Percentiles rank a stretch among this genome's conserved stretches.
Conservation (phyloP, 1,284 basidiomycete species). For the Sanghuangporus baumii region DNA sequence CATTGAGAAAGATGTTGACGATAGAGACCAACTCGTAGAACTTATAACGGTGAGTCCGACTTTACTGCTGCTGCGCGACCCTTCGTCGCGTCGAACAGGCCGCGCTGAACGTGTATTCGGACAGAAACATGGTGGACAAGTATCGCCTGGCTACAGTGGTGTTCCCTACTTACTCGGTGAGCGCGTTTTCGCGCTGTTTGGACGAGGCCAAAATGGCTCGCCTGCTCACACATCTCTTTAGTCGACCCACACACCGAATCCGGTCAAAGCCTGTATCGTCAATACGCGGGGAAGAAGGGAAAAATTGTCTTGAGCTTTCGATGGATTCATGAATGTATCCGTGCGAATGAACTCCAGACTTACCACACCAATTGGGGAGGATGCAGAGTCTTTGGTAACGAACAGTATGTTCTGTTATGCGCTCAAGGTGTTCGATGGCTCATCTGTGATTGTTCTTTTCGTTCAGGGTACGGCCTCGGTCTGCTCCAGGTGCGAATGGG, state of each 20-base stretch:
- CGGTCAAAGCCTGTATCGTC: constrained; percentile 73
- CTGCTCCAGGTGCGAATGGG: background rate
- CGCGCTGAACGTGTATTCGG: constrained; percentile 16
- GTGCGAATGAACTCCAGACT: constrained; percentile 58
- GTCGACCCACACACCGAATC: constrained; percentile 71
- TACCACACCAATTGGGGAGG: constrained; percentile 70
- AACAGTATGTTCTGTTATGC: constrained; percentile 44
- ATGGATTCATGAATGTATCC: constrained; percentile 73
- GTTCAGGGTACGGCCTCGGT: constrained; percentile 10
- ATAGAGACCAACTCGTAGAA: constrained; percentile 55
- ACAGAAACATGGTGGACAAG: constrained; percentile 69
- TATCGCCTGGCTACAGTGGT: constrained; percentile 67
- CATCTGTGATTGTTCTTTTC: background rate
- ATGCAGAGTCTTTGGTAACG: constrained; percentile 71
- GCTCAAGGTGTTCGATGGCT: background rate
- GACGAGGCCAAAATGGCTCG: background rate
- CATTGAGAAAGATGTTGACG: constrained; percentile 71
- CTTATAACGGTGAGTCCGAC: constrained; percentile 48
- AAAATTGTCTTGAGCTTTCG: constrained; percentile 65
- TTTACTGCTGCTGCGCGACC: background rate
- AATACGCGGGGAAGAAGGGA: constrained; percentile 69
- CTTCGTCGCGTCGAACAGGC: background rate
- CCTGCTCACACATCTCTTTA: constrained; percentile 27
- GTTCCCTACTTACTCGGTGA: constrained; percentile 71
- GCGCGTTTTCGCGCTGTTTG: constrained; percentile 21